Percentiles rank a stretch among this genome's conserved stretches.
phyloP scores from a whole-genome alignment of 2,329 filamentous ascomycete genomes.

The Pseudocercospora ulei region DNA sequence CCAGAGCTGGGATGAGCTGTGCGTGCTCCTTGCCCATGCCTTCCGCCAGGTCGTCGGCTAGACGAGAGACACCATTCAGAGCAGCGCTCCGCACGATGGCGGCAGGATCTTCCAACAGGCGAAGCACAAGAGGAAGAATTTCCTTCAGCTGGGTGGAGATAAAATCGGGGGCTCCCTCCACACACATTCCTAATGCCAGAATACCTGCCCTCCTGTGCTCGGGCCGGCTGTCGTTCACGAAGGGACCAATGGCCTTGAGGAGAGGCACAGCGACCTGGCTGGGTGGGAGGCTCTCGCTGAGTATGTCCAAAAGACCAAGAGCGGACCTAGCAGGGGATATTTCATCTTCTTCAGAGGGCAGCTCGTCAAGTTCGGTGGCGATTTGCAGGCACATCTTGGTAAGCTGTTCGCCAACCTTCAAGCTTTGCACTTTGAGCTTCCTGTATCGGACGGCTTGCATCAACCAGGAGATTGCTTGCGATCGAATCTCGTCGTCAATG shows the following conservation, averaged over 20 bases:
- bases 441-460: slow-evolving; percentile 86
- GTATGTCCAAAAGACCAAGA: slow-evolving; percentile 76
- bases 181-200: slow-evolving; percentile 81
- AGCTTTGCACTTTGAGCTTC: slow-evolving; percentile 87
- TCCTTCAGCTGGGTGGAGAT: slow-evolving; percentile 83
- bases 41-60: slow-evolving; percentile 88
- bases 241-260: slow-evolving; percentile 73
- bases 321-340: slow-evolving; percentile 76
- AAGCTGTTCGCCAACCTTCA: slow-evolving; percentile 76
- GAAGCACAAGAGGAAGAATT: slow-evolving; percentile 75
- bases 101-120: slow-evolving; percentile 74
- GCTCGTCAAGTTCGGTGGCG: slow-evolving; percentile 74
- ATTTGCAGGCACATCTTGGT: slow-evolving; percentile 83
- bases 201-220: slow-evolving; percentile 83
- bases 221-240: slow-evolving; percentile 63
- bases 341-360: slow-evolving; percentile 65
- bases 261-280: slow-evolving; percentile 90
- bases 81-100: slow-evolving; percentile 76
- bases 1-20: slow-evolving; percentile 68
- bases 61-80: slow-evolving; percentile 73
- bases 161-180: slow-evolving; percentile 95
- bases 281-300: slow-evolving; percentile 78
- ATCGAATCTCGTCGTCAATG: slow-evolving; percentile 72
- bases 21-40: slow-evolving; percentile 80
- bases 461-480: slow-evolving; percentile 85